A percentile compares a stretch with the other conserved stretches of the same genome.
These are phyloP conservation scores for Halophytophthora polymorphica DNA, from an alignment of 352 stramenopile species.

Conservation along the genomic window DNA sequence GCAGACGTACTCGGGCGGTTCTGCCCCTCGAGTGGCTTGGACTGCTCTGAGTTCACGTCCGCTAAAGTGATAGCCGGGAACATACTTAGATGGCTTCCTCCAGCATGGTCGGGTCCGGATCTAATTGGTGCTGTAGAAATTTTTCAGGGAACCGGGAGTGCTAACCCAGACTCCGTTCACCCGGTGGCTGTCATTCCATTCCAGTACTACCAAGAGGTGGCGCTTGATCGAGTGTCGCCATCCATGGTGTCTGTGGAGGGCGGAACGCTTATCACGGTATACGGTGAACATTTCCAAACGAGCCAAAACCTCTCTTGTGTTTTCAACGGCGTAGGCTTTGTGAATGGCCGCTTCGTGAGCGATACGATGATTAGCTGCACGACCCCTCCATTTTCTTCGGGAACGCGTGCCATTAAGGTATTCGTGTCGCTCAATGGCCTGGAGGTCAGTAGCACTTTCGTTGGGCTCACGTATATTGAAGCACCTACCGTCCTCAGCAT, in stretches of 20 bases:
- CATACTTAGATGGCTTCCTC: slow-evolving; percentile 18
- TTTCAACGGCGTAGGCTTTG: slow-evolving; percentile 19
- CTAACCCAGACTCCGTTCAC: background rate
- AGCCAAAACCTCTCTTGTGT: slow-evolving; percentile 30
- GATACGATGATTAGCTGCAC: slow-evolving; percentile 26
- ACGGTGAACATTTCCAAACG: slow-evolving; percentile 29
- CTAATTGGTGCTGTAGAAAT: slow-evolving; percentile 26
- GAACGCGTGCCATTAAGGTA: slow-evolving; percentile 14
- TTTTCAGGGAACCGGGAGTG: slow-evolving; percentile 6
- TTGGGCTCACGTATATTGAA: slow-evolving; percentile 33
- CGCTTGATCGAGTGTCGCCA: slow-evolving; percentile 21
- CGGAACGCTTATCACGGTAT: slow-evolving; percentile 31
- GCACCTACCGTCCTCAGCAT: slow-evolving; percentile 22
- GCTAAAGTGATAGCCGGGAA: slow-evolving; percentile 1
- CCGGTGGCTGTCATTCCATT: slow-evolving; percentile 22
- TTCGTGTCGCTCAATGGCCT: slow-evolving; percentile 36
- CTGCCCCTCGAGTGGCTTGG: slow-evolving; percentile 10
- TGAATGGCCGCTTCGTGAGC: slow-evolving; percentile 25
- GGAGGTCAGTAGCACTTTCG: slow-evolving; percentile 20
- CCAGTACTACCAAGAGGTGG: slow-evolving; percentile 28
- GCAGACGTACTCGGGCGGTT: slow-evolving; percentile 19
- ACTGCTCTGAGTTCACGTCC: slow-evolving; percentile 19
- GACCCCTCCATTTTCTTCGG: slow-evolving; percentile 15
- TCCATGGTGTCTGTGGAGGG: slow-evolving; percentile 18
- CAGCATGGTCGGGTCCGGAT: slow-evolving; percentile 11